Evolutionary conservation across 2,329 filamentous ascomycete species (phyloP), one percentile per base, ranked within the genome.

Genomic region (Fonsecaea pedrosoi): DNA sequence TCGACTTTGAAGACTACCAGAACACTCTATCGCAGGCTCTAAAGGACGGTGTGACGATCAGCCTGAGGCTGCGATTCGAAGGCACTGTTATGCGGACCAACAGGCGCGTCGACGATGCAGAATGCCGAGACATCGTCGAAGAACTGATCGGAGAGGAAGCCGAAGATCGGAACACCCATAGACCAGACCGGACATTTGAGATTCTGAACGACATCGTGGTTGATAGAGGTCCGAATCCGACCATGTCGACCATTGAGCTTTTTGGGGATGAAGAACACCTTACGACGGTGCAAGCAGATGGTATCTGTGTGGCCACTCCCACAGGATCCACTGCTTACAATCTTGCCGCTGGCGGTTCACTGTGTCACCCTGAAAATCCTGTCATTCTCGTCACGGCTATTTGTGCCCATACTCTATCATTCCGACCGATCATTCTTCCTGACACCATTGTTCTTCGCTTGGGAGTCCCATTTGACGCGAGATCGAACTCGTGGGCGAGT

Each of bases 131-230:
- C 78, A 80, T 98, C 7, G 90, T 97, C 0, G 94, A 97, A 76
- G 94, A 98, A 76, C 80, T 98, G 56, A 90, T 97, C 58, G 94
- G 92, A 4, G 91, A 94, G 75, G 92, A 94, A 80, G 87, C 87
- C 56, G 92, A 94, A 54, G 91, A 96, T 73, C 88, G 91, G 72
- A 87, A 90, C 72, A 98, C 94, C 0, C 95, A 98, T 80, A 86
- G 83, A 50, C 94, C 94, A 0, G 92, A 95, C 73, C 88, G 89
- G 45, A 94, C 91, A 1, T 92, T 89, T 77, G 92, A 97, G 78
- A 96, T 98, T 65, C 81, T 99, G 69, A 99, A 99, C 74, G 95
- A 99, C 77, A 89, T 98, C n/a, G 94, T 99, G 8, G 88, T 98
- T 35, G 95, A 99, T 75, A 86, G 95, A 18, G 95, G 95, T 0